Base-by-base conservation (phyloP, 2,329 filamentous ascomycete species). In the Xylariaceae sp. region DNA sequence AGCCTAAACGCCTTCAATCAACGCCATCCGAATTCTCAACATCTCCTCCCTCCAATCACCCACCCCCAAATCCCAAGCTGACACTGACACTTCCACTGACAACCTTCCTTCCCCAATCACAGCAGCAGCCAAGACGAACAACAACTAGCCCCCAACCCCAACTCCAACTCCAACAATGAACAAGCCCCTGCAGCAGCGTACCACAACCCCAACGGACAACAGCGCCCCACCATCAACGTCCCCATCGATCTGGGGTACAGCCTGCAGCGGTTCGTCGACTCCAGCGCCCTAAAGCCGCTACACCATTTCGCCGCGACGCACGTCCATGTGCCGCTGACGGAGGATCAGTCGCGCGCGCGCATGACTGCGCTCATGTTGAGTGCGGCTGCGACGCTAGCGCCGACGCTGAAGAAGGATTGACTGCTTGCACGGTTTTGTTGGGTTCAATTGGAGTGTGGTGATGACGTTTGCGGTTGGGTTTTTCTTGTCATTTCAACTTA, bases 321-420 rank as follows among this genome's bases (percentile, higher is more conserved):
- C n/a, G n/a, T n/a, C n/a, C n/a, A n/a, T n/a, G 22, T 50, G 14
- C 57, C 59, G 10, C 56, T 60, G 17, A 60, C 57, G 19, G 58
- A 59, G 47, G 50, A 50, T 3, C 53, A 62, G 34, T 58, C 59
- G n/a, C 49, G 54, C 23, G 49, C 50, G 32, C 59, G 59, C 22
- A 62, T 62, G 58, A 45, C 56, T 19, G 40, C 42, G 1, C 59
- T 62, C 22, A n/a, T 61, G 12, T 46, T 45, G 12, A 45, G 49
- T 2, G 44, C 44, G 2, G 34, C 40, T 41, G 44, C 25, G 10
- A 34, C 41, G 17, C 34, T 35, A 20, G 22, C 48, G 21, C 40
- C 48, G n/a, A 21, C 42, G 7, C 42, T n/a, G n/a, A n/a, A n/a
- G n/a, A n/a, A 40, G 14, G 5, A 50, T 17, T 29, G 22, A 22